phyloP scores from a whole-genome alignment of 2,329 filamentous ascomycete genomes.

The Paramyrothecium sp. region DNA sequence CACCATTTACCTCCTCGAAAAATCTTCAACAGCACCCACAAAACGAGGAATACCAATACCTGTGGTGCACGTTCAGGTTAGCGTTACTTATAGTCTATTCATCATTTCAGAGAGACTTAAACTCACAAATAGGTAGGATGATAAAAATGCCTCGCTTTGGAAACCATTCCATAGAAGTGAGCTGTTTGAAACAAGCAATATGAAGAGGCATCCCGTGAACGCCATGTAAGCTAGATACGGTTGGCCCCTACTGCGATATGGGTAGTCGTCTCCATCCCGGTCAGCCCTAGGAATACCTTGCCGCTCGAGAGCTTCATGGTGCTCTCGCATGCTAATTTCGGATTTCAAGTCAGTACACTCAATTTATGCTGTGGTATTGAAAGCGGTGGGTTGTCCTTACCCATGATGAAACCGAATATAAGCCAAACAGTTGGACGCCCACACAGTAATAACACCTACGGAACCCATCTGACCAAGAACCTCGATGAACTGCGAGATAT shows the following conservation, averaged over 20 bases:
- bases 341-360: constrained; percentile 11
- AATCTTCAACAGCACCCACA: constrained; percentile 5
- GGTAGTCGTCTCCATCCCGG: constrained; percentile 26
- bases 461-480: constrained; percentile 35
- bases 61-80: not conserved
- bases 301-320: constrained; percentile 16
- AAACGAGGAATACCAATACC: constrained; percentile 3
- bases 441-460: constrained; percentile 33
- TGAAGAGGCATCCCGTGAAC: constrained; percentile 30
- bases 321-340: constrained; percentile 5
- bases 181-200: constrained; percentile 30
- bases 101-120: not conserved
- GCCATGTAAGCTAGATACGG: constrained; percentile 33
- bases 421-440: constrained; percentile 38
- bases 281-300: constrained; percentile 19
- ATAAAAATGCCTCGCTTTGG: constrained; percentile 30
- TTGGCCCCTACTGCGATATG: constrained; percentile 36
- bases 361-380: constrained; percentile 1
- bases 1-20: constrained; percentile 5
- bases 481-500: constrained; percentile 32
- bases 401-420: constrained; percentile 37
- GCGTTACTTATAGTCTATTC: not conserved
- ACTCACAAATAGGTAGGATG: constrained; percentile 36
- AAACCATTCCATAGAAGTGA: constrained; percentile 34
- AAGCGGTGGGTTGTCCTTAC: constrained; percentile 10